Conservation (phyloP, 1,284 basidiomycete species). For the Austropuccinia psidii region DNA sequence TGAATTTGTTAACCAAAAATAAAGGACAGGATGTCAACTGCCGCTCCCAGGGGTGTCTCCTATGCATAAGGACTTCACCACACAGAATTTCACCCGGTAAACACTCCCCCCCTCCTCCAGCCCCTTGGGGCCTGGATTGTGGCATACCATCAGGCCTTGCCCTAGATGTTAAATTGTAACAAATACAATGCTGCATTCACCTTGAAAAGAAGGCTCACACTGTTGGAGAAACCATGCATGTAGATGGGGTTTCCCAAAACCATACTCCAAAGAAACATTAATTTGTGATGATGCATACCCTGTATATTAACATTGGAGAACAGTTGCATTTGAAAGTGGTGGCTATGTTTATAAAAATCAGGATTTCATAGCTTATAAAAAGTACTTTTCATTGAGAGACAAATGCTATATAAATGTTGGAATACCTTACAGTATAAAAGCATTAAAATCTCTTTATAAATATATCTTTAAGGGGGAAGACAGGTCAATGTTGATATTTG, state of each 20-base stretch:
- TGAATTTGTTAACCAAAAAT: too few species aligned
- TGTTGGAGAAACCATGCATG: neutral
- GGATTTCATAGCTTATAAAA: constrained; percentile 50
- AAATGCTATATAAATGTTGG: constrained; percentile 55
- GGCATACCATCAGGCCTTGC: too few species aligned
- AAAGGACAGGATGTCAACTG: too few species aligned
- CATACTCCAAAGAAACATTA: neutral
- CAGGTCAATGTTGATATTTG: constrained; percentile 44
- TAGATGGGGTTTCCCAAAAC: neutral
- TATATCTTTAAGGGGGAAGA: constrained; percentile 54
- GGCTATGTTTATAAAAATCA: constrained; percentile 43
- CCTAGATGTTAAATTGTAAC: neutral
- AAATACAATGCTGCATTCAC: neutral
- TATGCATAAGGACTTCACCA: too few species aligned
- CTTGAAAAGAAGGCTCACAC: neutral
- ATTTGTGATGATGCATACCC: neutral
- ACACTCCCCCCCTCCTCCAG: too few species aligned
- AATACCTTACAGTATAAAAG: constrained; percentile 45
- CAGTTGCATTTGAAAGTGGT: neutral
- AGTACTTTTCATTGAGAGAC: constrained; percentile 46
- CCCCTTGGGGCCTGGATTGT: too few species aligned
- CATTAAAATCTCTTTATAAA: constrained; percentile 53
- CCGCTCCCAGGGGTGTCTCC: too few species aligned
- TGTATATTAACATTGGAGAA: neutral
- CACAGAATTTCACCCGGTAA: too few species aligned